A percentile compares a stretch with the other conserved stretches of the same genome.
Conservation (phyloP, 257 asterid species). For the Solanum piurae region DNA sequence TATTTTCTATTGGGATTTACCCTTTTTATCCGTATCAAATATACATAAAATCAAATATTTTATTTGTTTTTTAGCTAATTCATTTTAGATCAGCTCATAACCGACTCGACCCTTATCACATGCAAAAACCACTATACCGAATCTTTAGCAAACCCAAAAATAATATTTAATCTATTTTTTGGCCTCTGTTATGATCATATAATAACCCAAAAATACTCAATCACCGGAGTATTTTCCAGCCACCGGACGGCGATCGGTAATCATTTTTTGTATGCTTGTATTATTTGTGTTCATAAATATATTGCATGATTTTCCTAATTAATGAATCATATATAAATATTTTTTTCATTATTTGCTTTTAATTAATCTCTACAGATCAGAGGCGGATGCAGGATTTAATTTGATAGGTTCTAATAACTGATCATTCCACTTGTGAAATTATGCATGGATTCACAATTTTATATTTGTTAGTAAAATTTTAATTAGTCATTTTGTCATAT, state of each 20-base stretch:
- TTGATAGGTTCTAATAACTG: background rate
- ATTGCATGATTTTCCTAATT: no score
- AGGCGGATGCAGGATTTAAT: background rate
- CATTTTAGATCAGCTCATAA: accelerated
- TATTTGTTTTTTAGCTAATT: no score
- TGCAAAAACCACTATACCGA: background rate
- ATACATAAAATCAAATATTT: no score
- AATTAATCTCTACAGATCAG: background rate
- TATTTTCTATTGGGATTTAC: no score
- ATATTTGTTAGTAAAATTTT: background rate
- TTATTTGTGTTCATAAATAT: background rate
- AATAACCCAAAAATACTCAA: background rate
- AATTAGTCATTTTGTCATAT: background rate
- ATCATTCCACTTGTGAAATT: background rate
- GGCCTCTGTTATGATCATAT: background rate
- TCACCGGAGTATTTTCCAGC: background rate
- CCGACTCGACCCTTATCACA: accelerated
- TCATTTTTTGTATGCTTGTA: background rate
- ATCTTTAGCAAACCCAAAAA: background rate
- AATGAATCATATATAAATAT: background rate
- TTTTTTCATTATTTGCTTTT: background rate
- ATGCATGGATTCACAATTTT: background rate
- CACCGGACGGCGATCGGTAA: background rate
- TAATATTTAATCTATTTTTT: background rate
- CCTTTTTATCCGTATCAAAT: accelerated